phyloP scores from a whole-genome alignment of 2,329 filamentous ascomycete genomes.

The Biscogniauxia marginata region DNA sequence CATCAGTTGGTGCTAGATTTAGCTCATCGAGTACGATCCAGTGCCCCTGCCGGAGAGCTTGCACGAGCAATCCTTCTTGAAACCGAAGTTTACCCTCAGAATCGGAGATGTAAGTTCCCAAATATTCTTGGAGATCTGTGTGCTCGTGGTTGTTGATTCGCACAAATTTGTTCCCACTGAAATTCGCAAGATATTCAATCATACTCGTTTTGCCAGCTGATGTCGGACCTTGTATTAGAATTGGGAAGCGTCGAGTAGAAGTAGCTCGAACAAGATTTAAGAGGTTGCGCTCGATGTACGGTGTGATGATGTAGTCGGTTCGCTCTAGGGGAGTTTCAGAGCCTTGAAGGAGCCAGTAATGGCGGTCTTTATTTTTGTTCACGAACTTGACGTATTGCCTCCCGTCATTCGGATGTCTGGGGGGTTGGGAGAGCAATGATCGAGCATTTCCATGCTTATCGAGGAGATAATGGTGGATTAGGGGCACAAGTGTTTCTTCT shows the following conservation, averaged over 20 bases:
- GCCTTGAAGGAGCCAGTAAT: conserved; percentile 89
- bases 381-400: conserved; percentile 77
- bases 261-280: conserved; percentile 92
- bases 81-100: conserved; percentile 82
- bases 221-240: conserved; percentile 93
- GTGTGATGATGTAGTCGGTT: conserved; percentile 91
- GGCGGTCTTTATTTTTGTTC: conserved; percentile 61
- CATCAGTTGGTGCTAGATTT: conserved; percentile 94
- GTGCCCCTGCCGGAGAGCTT: conserved; percentile 86
- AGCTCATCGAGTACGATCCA: conserved; percentile 99
- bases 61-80: conserved; percentile 90
- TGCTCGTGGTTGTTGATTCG: conserved; percentile 99
- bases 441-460: conserved; percentile 66
- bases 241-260: conserved; percentile 87
- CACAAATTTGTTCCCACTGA: conserved; percentile 94
- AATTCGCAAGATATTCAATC: conserved; percentile 97
- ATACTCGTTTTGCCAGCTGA: conserved; percentile 99
- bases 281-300: conserved; percentile 91
- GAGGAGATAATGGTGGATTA: conserved; percentile 80
- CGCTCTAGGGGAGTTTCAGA: conserved; percentile 65
- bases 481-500: conserved; percentile 71
- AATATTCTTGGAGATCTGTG: conserved; percentile 95
- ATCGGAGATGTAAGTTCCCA: conserved; percentile 90
- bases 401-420: conserved; percentile 74
- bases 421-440: conserved; percentile 73